A percentile compares a stretch with the other conserved stretches of the same genome.
Evolutionary conservation across 139 green algal genomes (phyloP).

Genomic region (Edaphochlamys debaryana): DNA sequence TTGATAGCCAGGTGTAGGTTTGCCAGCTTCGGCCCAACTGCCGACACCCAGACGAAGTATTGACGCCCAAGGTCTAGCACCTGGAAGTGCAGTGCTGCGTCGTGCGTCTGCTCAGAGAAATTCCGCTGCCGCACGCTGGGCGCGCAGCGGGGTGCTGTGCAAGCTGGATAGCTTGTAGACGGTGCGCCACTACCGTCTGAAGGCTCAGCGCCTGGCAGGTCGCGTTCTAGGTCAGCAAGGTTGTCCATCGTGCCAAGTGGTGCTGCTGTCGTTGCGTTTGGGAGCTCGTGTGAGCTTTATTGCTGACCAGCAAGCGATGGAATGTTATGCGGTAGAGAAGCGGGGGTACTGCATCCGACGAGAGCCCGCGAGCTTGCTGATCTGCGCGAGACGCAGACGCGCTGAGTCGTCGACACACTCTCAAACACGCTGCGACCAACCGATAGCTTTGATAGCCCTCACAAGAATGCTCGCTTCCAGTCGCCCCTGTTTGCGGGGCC

Average conservation of each 20-base stretch:
- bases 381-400: too few relatives aligned
- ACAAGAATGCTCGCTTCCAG: too few relatives aligned
- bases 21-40: slow-evolving; percentile 13
- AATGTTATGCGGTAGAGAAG: too few relatives aligned
- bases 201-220: not conserved
- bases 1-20: slow-evolving; percentile 49
- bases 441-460: too few relatives aligned
- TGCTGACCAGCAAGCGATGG: too few relatives aligned
- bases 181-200: not conserved
- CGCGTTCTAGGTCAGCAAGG: not conserved
- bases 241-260: not conserved
- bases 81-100: slow-evolving; percentile 46
- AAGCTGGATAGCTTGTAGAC: not conserved
- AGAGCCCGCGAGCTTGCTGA: too few relatives aligned
- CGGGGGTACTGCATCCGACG: too few relatives aligned
- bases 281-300: too few relatives aligned
- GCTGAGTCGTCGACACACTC: too few relatives aligned
- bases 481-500: too few relatives aligned
- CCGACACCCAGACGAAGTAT: slow-evolving; percentile 48
- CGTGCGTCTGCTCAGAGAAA: slow-evolving; percentile 8
- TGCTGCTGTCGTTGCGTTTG: too few relatives aligned
- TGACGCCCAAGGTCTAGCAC: slow-evolving; percentile 52
- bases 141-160: not conserved
- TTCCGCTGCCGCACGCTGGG: slow-evolving; percentile 33
- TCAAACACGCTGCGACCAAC: too few relatives aligned